phyloP scores from a whole-genome alignment of 192 early-diverging fungal species.

The Umbelopsis vinacea region DNA sequence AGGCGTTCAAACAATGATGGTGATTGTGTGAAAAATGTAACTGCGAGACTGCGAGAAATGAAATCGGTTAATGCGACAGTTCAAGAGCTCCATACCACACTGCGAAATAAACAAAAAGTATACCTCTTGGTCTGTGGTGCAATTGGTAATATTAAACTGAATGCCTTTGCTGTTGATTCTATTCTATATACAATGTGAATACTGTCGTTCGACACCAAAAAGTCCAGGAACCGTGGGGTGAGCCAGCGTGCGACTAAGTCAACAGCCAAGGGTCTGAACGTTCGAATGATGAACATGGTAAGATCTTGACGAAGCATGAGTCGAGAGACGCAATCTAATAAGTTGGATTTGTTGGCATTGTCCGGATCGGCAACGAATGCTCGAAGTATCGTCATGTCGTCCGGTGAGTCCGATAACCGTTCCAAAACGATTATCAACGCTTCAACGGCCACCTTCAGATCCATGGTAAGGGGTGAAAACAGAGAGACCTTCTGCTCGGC shows the following conservation, averaged over 20 bases:
- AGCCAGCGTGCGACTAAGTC: constrained; percentile 85
- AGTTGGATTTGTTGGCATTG: constrained; percentile 14
- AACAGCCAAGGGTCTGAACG: constrained; percentile 76
- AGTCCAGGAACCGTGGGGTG: constrained; percentile 33
- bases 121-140: constrained; percentile 76
- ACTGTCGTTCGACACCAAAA: constrained; percentile 17
- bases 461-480: constrained; percentile 15
- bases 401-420: neutral
- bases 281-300: constrained; percentile 46
- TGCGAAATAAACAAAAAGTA: constrained; percentile 28
- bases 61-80: too few relatives aligned
- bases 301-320: constrained; percentile 26
- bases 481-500: constrained; percentile 9
- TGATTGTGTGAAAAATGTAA: constrained; percentile 56
- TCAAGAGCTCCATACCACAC: too few relatives aligned
- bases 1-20: constrained; percentile 58
- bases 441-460: constrained; percentile 6
- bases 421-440: constrained; percentile 8
- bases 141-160: constrained; percentile 63
- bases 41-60: constrained; percentile 45
- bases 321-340: constrained; percentile 31
- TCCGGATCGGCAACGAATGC: constrained; percentile 16
- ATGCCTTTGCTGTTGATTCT: constrained; percentile 54
- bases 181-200: constrained; percentile 40
- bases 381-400: constrained; percentile 15